A percentile compares a stretch with the other conserved stretches of the same genome.
phyloP scores from a whole-genome alignment of 2,329 filamentous ascomycete species.

The Botryosphaeria dothidea region DNA sequence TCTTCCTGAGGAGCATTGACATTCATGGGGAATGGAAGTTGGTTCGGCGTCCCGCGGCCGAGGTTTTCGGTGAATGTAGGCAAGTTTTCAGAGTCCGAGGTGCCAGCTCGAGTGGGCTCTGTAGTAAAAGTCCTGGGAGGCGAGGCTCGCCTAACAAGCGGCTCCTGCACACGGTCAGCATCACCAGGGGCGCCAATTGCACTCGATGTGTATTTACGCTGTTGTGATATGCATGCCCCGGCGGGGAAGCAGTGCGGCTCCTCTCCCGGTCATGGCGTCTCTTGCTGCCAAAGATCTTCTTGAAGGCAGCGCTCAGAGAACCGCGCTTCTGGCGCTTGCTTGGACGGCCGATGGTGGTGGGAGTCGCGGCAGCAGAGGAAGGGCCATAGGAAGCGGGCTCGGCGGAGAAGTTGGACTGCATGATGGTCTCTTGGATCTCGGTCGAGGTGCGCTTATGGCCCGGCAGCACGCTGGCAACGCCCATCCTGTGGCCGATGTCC shows the following conservation, averaged over 20 bases:
- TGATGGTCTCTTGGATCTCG: conserved; percentile 28
- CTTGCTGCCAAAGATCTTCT: conserved; percentile 40
- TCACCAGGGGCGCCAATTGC: background rate
- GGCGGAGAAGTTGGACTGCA: conserved; percentile 20
- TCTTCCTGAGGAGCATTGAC: conserved; percentile 37
- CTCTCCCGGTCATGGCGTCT: conserved; percentile 27
- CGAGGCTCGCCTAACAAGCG: background rate
- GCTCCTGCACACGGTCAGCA: conserved; percentile 14
- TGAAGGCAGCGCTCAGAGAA: conserved; percentile 37
- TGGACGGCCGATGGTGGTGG: conserved; percentile 28
- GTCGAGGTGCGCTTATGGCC: conserved; percentile 28
- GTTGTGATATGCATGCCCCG: conserved; percentile 35
- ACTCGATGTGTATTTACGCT: conserved; percentile 30
- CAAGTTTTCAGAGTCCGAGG: background rate
- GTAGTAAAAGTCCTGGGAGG: conserved; percentile 3
- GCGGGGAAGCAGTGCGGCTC: conserved; percentile 22
- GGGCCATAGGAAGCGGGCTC: background rate
- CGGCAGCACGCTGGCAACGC: conserved; percentile 8
- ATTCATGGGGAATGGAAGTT: conserved; percentile 43
- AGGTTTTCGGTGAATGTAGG: conserved; percentile 30
- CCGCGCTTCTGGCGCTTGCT: conserved; percentile 35
- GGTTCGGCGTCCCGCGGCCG: conserved; percentile 36
- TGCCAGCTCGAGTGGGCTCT: background rate
- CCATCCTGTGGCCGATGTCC: conserved; percentile 1
- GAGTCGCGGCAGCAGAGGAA: conserved; percentile 29